These are phyloP conservation scores for Elongisporangium prolatum DNA, from an alignment of 352 stramenopile genomes.

Conservation along the genomic window DNA sequence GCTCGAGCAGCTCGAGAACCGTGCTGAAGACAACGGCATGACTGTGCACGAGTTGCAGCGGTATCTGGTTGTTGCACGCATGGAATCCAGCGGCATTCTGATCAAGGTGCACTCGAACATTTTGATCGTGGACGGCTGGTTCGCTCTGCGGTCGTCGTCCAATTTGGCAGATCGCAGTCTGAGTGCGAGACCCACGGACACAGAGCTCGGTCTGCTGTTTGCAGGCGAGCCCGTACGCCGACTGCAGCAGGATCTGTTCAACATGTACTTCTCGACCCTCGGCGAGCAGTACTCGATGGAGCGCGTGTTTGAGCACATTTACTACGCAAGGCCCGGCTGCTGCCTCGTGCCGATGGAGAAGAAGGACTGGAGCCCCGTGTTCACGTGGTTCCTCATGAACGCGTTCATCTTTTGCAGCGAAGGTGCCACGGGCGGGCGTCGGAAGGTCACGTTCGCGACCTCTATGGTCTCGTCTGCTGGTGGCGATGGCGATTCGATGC, in stretches of 20 bases:
- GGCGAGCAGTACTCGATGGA: constrained; percentile 24
- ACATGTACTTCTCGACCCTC: constrained; percentile 56
- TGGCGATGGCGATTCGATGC: background rate
- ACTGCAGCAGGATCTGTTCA: constrained; percentile 60
- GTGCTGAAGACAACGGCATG: constrained; percentile 39
- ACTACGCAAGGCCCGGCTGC: constrained; percentile 11
- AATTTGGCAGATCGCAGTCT: constrained; percentile 76
- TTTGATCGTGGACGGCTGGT: constrained; percentile 65
- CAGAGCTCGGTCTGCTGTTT: constrained; percentile 64
- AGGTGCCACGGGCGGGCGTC: constrained; percentile 59
- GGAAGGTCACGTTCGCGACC: constrained; percentile 64
- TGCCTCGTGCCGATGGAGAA: constrained; percentile 56
- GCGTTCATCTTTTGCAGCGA: constrained; percentile 75
- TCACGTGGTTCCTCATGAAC: constrained; percentile 81
- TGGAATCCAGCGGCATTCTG: constrained; percentile 41
- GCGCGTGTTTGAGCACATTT: constrained; percentile 18
- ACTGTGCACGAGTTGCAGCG: constrained; percentile 27
- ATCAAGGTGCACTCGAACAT: constrained; percentile 83
- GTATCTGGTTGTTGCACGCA: constrained; percentile 43
- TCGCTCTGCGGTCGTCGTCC: constrained; percentile 65
- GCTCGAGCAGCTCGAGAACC: constrained; percentile 58
- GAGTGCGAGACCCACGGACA: constrained; percentile 63
- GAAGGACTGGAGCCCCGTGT: constrained; percentile 52
- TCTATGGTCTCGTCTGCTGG: constrained; percentile 13
- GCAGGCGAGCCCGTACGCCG: constrained; percentile 27